Conservation (phyloP, 2,329 filamentous ascomycete species). For the Colletotrichum sp. region DNA sequence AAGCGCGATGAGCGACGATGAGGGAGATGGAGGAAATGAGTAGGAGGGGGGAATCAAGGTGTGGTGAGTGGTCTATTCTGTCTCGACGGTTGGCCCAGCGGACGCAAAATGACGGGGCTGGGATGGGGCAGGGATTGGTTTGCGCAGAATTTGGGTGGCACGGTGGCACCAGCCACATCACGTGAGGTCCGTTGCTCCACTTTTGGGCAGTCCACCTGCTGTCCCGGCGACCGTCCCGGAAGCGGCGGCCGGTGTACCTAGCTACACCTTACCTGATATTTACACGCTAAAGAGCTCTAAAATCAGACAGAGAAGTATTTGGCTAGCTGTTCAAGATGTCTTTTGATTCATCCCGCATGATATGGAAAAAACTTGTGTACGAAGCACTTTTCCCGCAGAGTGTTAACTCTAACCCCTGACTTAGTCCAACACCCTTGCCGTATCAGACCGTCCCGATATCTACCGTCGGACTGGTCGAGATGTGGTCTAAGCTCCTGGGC, state of each 20-base stretch:
- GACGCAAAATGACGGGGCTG: slow-evolving; percentile 25
- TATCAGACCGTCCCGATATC: neutral
- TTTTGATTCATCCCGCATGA: neutral
- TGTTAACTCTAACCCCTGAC: neutral
- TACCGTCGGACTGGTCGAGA: neutral
- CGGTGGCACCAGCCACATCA: slow-evolving; percentile 21
- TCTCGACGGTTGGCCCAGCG: slow-evolving; percentile 9
- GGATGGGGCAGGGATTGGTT: slow-evolving; percentile 20
- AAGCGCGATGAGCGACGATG: slow-evolving; percentile 21
- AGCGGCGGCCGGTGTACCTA: neutral
- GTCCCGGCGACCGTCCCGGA: slow-evolving; percentile 18
- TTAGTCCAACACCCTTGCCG: neutral
- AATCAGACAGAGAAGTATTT: neutral
- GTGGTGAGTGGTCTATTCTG: slow-evolving; percentile 19
- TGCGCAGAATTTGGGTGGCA: slow-evolving; percentile 4
- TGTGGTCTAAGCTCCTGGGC: neutral
- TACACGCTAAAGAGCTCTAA: neutral
- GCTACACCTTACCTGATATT: neutral
- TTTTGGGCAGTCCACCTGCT: neutral
- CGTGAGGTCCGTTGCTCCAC: slow-evolving; percentile 4
- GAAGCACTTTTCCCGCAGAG: neutral
- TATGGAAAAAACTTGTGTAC: neutral
- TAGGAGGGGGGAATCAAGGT: slow-evolving; percentile 21
- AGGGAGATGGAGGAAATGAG: slow-evolving; percentile 20
- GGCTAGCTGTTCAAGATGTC: neutral